phyloP scores from a whole-genome alignment of 768 basidiomycete genomes.

The Termitomyces heimii region DNA sequence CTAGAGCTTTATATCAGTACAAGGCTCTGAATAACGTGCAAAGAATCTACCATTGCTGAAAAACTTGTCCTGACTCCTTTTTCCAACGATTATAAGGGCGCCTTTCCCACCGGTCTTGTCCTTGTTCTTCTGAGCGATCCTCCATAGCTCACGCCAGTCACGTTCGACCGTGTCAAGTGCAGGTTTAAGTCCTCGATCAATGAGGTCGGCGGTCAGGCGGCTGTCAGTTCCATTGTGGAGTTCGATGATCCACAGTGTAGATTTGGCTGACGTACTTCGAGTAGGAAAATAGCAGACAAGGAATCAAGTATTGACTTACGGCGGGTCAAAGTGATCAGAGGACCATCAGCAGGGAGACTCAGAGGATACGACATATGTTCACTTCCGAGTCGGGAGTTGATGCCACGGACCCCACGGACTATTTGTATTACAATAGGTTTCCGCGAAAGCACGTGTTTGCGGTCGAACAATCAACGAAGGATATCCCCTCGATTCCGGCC shows the following conservation, averaged over 20 bases:
- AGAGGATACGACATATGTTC: slow-evolving; percentile 39
- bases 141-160: slow-evolving; percentile 59
- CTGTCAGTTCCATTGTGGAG: slow-evolving; percentile 75
- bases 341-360: slow-evolving; percentile 40
- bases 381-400: background rate
- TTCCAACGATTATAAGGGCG: slow-evolving; percentile 73
- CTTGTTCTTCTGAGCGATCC: slow-evolving; percentile 33
- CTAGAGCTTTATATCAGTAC: slow-evolving; percentile 26
- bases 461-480: too few species aligned
- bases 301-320: slow-evolving; percentile 33
- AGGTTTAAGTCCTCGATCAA: slow-evolving; percentile 57
- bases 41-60: slow-evolving; percentile 68
- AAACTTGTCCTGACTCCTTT: slow-evolving; percentile 75
- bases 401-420: background rate
- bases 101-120: slow-evolving; percentile 54
- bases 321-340: slow-evolving; percentile 62
- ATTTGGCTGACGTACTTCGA: slow-evolving; percentile 37
- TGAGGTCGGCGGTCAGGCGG: slow-evolving; percentile 53
- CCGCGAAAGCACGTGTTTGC: slow-evolving; percentile 18
- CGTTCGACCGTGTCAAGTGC: slow-evolving; percentile 69
- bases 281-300: background rate
- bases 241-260: slow-evolving; percentile 70
- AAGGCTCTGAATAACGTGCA: background rate
- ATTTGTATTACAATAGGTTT: too few species aligned
- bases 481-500: too few species aligned